Conservation (phyloP, 2,329 filamentous ascomycete species). For the Talaromyces sp. region DNA sequence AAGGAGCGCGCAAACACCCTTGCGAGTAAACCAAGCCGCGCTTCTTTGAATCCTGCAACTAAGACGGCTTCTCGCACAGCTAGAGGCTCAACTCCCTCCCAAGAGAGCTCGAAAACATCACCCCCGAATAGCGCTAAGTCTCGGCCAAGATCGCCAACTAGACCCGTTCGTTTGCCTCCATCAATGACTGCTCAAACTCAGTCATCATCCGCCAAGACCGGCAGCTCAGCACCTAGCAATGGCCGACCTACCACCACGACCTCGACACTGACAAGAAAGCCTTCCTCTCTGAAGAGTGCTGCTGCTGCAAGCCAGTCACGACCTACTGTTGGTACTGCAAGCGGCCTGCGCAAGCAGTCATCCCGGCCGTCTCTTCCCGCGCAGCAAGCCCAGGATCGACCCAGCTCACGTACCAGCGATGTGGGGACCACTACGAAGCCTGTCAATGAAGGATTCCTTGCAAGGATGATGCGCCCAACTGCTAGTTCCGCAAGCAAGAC, state of each 20-base stretch:
- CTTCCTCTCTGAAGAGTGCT: conserved; percentile 37
- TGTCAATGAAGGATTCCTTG: conserved; percentile 51
- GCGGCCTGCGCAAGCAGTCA: conserved; percentile 34
- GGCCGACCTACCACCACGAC: conserved; percentile 30
- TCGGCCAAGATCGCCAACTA: conserved; percentile 44
- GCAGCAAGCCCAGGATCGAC: conserved; percentile 37
- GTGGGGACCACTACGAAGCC: conserved; percentile 37
- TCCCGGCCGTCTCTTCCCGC: conserved; percentile 35
- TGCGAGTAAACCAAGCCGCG: conserved; percentile 36
- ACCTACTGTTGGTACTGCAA: conserved; percentile 25
- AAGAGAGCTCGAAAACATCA: conserved; percentile 30
- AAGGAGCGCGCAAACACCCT: conserved; percentile 32
- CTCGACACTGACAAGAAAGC: conserved; percentile 38
- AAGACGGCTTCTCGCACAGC: conserved; percentile 31
- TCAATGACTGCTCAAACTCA: conserved; percentile 46
- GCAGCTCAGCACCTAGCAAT: conserved; percentile 23
- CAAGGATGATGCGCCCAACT: conserved; percentile 56
- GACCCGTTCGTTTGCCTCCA: conserved; percentile 42
- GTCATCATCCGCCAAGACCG: conserved; percentile 41
- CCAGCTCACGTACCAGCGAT: conserved; percentile 46
- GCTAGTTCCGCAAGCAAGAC: conserved; percentile 53
- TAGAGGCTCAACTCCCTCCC: conserved; percentile 34
- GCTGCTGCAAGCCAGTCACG: conserved; percentile 25
- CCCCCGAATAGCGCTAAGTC: conserved; percentile 28
- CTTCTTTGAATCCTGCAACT: conserved; percentile 32